Conservation (phyloP, 192 early-diverging fungal genomes). For the Coemansia sp. region DNA sequence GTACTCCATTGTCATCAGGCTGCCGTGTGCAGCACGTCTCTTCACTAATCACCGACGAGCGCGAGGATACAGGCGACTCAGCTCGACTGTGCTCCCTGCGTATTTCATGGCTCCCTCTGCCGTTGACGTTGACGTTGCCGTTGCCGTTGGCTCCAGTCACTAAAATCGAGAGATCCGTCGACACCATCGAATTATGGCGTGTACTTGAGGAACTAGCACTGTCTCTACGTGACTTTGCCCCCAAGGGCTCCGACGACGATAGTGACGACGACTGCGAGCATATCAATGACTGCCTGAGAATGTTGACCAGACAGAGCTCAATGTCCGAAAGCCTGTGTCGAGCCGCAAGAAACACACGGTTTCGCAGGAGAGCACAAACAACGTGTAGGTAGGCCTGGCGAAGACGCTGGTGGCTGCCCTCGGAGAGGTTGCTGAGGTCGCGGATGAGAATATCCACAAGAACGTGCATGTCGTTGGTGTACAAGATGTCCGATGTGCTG, state of each 20-base stretch:
- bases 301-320: constrained; percentile 49
- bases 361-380: constrained; percentile 63
- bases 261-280: constrained; percentile 21
- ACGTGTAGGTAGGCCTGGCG: constrained; percentile 71
- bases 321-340: constrained; percentile 50
- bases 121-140: constrained; percentile 12
- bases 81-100: constrained; percentile 10
- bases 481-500: constrained; percentile 70
- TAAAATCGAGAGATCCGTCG: background rate
- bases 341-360: constrained; percentile 56
- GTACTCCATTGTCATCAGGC: constrained; percentile 5
- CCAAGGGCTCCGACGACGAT: background rate
- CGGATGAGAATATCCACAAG: constrained; percentile 85
- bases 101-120: background rate
- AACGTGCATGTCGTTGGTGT: constrained; percentile 89
- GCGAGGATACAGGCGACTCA: constrained; percentile 37
- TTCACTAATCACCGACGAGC: constrained; percentile 42
- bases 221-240: constrained; percentile 22
- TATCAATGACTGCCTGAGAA: constrained; percentile 47
- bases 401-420: constrained; percentile 61
- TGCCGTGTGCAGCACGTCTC: constrained; percentile 37
- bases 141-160: constrained; percentile 6
- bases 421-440: constrained; percentile 74
- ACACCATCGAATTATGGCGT: constrained; percentile 34
- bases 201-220: constrained; percentile 39